Base-by-base conservation (phyloP, 2,329 filamentous ascomycete genomes). In the Celoporthe dispersa region DNA sequence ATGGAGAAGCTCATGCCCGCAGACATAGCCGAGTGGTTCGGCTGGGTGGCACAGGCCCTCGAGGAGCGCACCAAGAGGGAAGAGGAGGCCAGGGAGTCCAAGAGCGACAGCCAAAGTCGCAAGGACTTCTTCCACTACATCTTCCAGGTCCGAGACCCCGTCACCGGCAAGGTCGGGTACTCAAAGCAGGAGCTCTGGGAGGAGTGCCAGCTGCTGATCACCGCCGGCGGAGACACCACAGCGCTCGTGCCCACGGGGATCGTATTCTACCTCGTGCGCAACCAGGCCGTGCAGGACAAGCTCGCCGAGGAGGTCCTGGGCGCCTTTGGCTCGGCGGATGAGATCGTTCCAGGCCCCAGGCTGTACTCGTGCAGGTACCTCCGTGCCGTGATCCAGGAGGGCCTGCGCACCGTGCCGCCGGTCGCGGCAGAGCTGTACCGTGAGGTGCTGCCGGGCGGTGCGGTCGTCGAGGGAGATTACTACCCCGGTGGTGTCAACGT, bases 111-210 rank as follows among this genome's bases (percentile, higher is more conserved):
- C 7, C 67, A 73, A 11, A 33, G 12, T 1, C 71, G 73, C 65
- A 77, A 73, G 31, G 76, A 76, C 68, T 75, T 77, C 44, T 76
- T 76, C 33, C 71, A 76, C 41, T 73, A 75, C 44, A 69, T 77
- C 25, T 70, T 75, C 62, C 53, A 70, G 22, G 71, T 73, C 0
- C 65, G 67, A 14, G 75, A 77, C 5, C 75, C 75, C 2, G 71
- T 74, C 53, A 76, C 75, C 1, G 75, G 76, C 48, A 68, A 68
- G n/a, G 44, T 37, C 2, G 75, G 75, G 16, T 76, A 75, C 51
- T 73, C 61, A 9, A 31, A 64, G 0, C 61, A 72, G 2, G 76
- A 77, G 53, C 71, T 77, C 8, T 75, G 70, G 31, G 74, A 75
- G 25, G 75, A 77, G 70, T 74, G 71, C 6, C 74, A 76, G 57